Percentiles rank a stretch among this genome's conserved stretches.
phyloP scores from a whole-genome alignment of 75 land plant genomes.

The Larix kaempferi region DNA sequence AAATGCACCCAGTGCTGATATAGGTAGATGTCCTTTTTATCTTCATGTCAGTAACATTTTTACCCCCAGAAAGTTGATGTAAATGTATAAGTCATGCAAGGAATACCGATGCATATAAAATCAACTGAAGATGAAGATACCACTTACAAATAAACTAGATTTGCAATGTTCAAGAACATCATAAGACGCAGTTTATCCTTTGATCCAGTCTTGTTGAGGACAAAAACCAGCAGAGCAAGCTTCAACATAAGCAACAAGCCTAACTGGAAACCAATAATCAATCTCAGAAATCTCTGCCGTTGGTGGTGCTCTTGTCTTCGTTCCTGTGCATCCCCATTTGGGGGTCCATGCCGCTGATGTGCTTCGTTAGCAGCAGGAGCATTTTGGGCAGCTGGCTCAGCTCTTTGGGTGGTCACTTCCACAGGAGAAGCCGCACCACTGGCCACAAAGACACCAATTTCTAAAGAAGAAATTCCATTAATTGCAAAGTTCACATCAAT shows the following conservation, averaged over 20 bases:
- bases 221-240: conserved; percentile 77
- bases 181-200: conserved; percentile 66
- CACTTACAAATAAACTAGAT: conserved; percentile 83
- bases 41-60: neutral
- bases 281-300: neutral
- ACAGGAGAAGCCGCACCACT: neutral
- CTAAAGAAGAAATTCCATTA: neutral
- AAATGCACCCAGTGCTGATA: neutral
- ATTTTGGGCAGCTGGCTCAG: neutral
- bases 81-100: too few species aligned
- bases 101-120: neutral
- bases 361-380: neutral
- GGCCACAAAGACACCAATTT: neutral
- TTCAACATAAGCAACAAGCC: conserved; percentile 84
- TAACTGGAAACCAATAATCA: conserved; percentile 42
- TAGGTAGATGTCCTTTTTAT: too few species aligned
- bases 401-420: neutral
- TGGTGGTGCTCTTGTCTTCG: neutral
- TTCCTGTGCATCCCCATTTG: neutral
- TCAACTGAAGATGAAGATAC: neutral
- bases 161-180: conserved; percentile 52
- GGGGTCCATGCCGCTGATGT: neutral
- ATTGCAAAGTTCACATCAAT: neutral
- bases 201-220: conserved; percentile 94
- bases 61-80: neutral